Base-by-base conservation (phyloP, 139 green algal species). In the Spirogloea muscicola region DNA sequence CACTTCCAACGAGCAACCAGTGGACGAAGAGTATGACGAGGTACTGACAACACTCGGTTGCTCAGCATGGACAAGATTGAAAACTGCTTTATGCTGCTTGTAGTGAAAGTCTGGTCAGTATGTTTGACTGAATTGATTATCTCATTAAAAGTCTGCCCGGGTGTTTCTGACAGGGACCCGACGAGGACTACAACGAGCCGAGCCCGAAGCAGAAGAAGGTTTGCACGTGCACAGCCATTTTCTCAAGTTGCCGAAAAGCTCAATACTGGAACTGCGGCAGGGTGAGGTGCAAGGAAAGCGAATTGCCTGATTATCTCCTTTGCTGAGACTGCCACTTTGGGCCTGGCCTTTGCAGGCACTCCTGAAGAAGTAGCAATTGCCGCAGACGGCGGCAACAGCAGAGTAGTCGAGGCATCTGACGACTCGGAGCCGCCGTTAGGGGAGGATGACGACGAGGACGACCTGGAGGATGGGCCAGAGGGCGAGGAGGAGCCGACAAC, bases 161-260 rank as follows among this genome's bases (percentile, higher is more conserved):
- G n/a, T n/a, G n/a, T n/a, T n/a, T n/a, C n/a, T n/a, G n/a, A n/a
- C n/a, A n/a, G n/a, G n/a, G n/a, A n/a, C n/a, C n/a, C n/a, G 59
- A 68, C 33, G 59, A 68, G 59, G 59, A 68, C 27, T 68, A 68
- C 18, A 68, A 68, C 43, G 59, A 68, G n/a, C n/a, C n/a, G n/a
- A n/a, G 13, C 59, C 59, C 27, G 59, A 33, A 6, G 52, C 38
- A 7, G 5, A 31, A 6, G 7, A 31, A 43, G 52, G 52, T 62
- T 43, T 7, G 52, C 40, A 39, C 21, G n/a, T 21, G 21, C 46
- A 55, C n/a, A 31, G 46, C n/a, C n/a, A 21, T 21, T 55, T 21
- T 21, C n/a, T 55, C 21, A 55, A 55, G 21, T 55, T n/a, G n/a
- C n/a, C 21, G n/a, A 31, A 55, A 55, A 31, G 46, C 21, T n/a